These are phyloP conservation scores for Cinchona pubescens DNA, from an alignment of 257 asterid genomes.

Conservation along the genomic window DNA sequence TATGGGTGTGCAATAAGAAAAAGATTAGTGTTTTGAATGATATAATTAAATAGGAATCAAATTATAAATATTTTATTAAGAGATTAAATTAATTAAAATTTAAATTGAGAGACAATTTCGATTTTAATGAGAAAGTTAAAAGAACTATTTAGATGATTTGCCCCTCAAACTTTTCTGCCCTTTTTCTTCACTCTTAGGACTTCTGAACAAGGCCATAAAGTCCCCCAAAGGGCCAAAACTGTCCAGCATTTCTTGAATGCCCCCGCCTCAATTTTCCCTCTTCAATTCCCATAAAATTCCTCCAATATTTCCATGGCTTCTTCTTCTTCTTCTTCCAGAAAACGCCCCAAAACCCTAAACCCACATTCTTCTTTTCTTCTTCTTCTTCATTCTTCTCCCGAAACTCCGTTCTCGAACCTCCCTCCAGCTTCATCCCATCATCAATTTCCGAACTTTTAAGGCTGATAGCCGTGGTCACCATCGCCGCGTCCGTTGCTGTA, in stretches of 20 bases:
- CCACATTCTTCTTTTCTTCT: constrained; percentile 16
- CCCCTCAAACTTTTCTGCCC: no score
- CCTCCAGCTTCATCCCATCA: constrained; percentile 49
- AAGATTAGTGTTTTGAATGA: no score
- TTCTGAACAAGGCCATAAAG: no score
- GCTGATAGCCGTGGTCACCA: constrained; percentile 51
- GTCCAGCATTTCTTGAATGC: background rate
- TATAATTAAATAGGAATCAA: no score
- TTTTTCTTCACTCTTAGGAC: no score
- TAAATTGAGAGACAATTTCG: no score
- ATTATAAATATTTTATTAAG: no score
- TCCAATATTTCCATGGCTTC: constrained; percentile 18
- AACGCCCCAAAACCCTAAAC: constrained; percentile 17
- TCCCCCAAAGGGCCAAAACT: no score
- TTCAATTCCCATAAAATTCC: background rate
- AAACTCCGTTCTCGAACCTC: constrained; percentile 31
- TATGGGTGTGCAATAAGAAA: no score
- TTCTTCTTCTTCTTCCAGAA: constrained; percentile 25
- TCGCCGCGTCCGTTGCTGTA: constrained; percentile 63
- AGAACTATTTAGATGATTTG: no score
- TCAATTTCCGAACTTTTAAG: constrained; percentile 49
- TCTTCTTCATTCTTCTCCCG: constrained; percentile 7
- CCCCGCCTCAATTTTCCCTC: background rate
- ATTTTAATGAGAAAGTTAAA: no score
- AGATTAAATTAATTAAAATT: no score